Evolutionary conservation across 208 protist species (phyloP).

Genomic region (Trypanosoma scelopori): DNA sequence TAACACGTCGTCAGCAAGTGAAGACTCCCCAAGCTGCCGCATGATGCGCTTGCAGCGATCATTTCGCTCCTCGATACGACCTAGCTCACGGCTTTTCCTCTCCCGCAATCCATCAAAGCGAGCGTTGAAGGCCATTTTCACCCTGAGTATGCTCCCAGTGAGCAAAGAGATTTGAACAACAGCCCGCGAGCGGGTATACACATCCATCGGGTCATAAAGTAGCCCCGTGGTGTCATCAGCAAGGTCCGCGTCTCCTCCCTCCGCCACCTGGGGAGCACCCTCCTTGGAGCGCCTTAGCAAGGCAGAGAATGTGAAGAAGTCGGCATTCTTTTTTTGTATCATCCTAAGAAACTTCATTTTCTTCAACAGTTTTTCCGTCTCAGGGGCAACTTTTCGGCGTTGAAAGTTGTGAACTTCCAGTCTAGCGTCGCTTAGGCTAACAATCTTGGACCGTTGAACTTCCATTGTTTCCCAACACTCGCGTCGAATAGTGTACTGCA

Average conservation of each 20-base stretch:
- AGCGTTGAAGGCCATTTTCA: constrained; percentile 73
- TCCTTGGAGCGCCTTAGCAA: constrained; percentile 6
- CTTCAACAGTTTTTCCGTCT: constrained; percentile 39
- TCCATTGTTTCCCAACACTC: constrained; percentile 89
- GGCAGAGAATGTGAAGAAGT: constrained; percentile 26
- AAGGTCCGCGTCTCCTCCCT: neutral
- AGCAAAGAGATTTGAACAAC: constrained; percentile 73
- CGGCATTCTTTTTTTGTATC: constrained; percentile 39
- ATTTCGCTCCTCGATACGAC: constrained; percentile 75
- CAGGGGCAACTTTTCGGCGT: constrained; percentile 39
- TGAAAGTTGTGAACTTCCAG: constrained; percentile 86
- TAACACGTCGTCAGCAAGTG: constrained; percentile 19
- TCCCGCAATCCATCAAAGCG: constrained; percentile 55
- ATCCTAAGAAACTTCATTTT: constrained; percentile 82
- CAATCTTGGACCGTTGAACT: constrained; percentile 55
- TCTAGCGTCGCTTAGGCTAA: constrained; percentile 40
- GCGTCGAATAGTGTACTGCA: constrained; percentile 57
- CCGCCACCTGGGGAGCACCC: neutral
- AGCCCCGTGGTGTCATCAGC: constrained; percentile 10
- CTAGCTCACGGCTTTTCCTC: constrained; percentile 49
- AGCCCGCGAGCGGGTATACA: constrained; percentile 65
- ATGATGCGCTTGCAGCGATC: constrained; percentile 72
- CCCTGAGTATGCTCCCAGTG: constrained; percentile 36
- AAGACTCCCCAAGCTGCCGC: constrained; percentile 61
- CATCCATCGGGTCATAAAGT: constrained; percentile 54